Evolutionary conservation across 345 rosid genomes (phyloP), one percentile per base, ranked within the genome.

Genomic region (Euphorbia lathyris): DNA sequence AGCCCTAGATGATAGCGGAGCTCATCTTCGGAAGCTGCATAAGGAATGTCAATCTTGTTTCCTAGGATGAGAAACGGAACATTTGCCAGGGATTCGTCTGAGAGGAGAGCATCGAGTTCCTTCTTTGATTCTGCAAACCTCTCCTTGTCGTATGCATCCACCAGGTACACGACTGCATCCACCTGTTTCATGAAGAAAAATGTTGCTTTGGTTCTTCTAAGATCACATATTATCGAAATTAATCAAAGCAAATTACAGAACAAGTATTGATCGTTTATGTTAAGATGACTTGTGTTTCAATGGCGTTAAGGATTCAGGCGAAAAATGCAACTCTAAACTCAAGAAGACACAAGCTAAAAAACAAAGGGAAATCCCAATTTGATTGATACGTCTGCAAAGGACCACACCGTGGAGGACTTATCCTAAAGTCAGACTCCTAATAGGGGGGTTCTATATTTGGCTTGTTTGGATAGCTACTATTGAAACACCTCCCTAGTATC

Each of bases 81-180:
- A 50, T 14, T 82, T 36, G 82, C 82, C 11, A 84, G 75, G 58
- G 83, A 27, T 70, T 86, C 90, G 67, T 84, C 85, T 2, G 86
- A 86, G 9, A 86, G 84, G 64, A 86, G 85, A 5, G 87, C 87
- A 67, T 84, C 87, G 29, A 84, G 69, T 78, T 84, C 87, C 63
- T 79, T 80, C 83, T 84, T 86, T 0, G 90, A 77, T 65, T 86
- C 87, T 2, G 83, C 82, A 73, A 86, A 80, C 72, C 86, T 78
- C 67, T 82, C 90, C 83, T 84, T 84, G 84, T 86, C 90, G 10
- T 80, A 78, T 47, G 87, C 87, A 10, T 86, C 90, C 51, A 86
- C 90, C 52, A 84, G 75, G 83, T 86, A 86, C 22, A 86, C 90
- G 30, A 82, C 87, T 4, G 87, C 85, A 74, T 86, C 90, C 43